Base-by-base conservation (phyloP, 257 asterid species). In the Nicotiana tabacum region DNA sequence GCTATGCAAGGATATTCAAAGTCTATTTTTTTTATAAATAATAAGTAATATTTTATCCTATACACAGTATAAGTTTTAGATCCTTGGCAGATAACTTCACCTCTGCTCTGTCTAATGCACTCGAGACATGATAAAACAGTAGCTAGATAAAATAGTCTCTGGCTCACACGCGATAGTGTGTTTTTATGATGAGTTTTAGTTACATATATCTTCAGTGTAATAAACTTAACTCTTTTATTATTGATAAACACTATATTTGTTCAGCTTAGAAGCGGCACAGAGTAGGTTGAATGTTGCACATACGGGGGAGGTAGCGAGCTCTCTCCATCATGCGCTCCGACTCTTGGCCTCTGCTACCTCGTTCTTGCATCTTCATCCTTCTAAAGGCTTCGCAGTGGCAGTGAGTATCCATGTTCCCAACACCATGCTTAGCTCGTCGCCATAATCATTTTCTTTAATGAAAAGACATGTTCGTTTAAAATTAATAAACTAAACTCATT, bases 351-450 rank as follows among this genome's bases (percentile, higher is more conserved):
- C 60, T 72, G 15, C 18, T 46, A 2, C 68, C 80, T 3, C 17
- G 62, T 5, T 58, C 53, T 33, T 60, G 77, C 43, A 6, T 27
- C 5, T 65, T 84, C 16, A 81, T 8, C 21, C 67, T 77, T 35
- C 6, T 66, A 3, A 77, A n/a, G 1, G 83, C 87, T 1, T 35
- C 57, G 17, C 85, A 77, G 3, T 60, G 37, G 32, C 87, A 77
- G 21, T 82, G 43, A 2, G 27, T 11, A 17, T 32, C 57, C 7
- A 83, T 6, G n/a, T 29, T 57, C 81, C 29, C 35, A 24, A 24
- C 6, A 67, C 77, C 53, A 67, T 67, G 77, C 30, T 17, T 2
- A 67, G 12, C 16, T 67, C 55, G 2, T 66, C 48, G 3, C 39
- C 39, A 32, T 32, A 66, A 29, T 29, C 30, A 29, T 29, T 29